Evolutionary conservation across 768 basidiomycete genomes (phyloP), one percentile per base, ranked within the genome.

Genomic region (Pleurotus tuber-regium): DNA sequence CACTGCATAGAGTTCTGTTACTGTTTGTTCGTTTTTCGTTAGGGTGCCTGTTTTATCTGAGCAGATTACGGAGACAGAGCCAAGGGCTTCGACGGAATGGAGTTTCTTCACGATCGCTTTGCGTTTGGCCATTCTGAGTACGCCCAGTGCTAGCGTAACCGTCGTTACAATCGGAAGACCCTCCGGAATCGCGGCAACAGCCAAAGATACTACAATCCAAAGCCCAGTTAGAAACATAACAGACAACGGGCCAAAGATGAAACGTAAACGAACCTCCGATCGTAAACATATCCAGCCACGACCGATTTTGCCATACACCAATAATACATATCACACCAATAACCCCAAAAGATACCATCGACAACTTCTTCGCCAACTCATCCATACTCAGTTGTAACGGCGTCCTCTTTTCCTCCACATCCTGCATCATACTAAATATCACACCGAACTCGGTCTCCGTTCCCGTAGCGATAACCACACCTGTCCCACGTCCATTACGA

Each of bases 281-380:
- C 7, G 95, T 98, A 64, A 98, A 98, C 96, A 98, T 98, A 41
- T 96, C 95, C 9, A 98, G 71, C 95, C 93, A 97, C 8, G 87
- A 80, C 16, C 96, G 77, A 31, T 82, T 74, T 63, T 98, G 95
- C 55, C 86, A 69, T 12, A 95, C 83, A 6, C 95, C 96, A 55
- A 98, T 86, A 47, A 98, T 67, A 67, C 90, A 91, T 43, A 98
- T 98, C 29, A 97, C 65, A 4, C 95, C 95, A 57, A 98, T 98
- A 43, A 98, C 79, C n/a, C 83, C 89, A 57, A 98, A 98, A 2
- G 94, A 97, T 54, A 94, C 63, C 23, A 92, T 72, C 1, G 94
- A 96, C 1, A 98, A 79, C 55, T 89, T 89, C 68, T 92, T 87
- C 1, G 96, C 95, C 5, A 98, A 82, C 61, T 98, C 94, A 66